Conservation (phyloP, 2,329 filamentous ascomycete genomes). For the Colletotrichum sp. region DNA sequence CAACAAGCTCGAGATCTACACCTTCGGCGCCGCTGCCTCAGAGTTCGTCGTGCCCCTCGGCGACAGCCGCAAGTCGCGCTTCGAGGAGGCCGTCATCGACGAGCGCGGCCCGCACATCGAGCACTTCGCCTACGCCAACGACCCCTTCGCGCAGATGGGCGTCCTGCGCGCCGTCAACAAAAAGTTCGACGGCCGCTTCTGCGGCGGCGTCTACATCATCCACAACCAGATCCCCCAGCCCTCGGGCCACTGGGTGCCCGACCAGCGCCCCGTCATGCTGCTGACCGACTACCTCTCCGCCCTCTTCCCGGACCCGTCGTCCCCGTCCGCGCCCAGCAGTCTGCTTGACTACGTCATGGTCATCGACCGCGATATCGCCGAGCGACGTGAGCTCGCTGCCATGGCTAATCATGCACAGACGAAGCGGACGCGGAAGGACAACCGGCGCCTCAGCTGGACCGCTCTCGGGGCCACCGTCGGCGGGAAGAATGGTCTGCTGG, state of each 20-base stretch:
- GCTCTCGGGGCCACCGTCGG: constrained; percentile 38
- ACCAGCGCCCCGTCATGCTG: constrained; percentile 20
- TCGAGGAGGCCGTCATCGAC: constrained; percentile 21
- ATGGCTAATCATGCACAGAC: constrained; percentile 36
- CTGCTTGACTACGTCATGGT: constrained; percentile 37
- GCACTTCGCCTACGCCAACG: constrained; percentile 38
- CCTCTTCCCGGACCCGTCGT: constrained; percentile 35
- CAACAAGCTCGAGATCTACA: no score
- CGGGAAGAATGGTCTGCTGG: constrained; percentile 32
- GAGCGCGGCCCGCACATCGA: constrained; percentile 35
- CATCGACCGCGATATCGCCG: constrained; percentile 44
- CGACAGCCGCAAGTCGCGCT: constrained; percentile 15
- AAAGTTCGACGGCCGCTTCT: constrained; percentile 40
- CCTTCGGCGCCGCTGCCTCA: no score
- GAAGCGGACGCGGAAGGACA: constrained; percentile 25
- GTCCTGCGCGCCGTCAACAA: constrained; percentile 39
- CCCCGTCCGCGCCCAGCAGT: constrained; percentile 22
- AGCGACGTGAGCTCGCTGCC: constrained; percentile 46
- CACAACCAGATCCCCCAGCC: constrained; percentile 22
- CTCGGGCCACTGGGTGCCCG: not conserved
- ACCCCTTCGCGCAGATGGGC: constrained; percentile 44
- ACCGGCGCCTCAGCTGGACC: constrained; percentile 45
- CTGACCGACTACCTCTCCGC: constrained; percentile 41
- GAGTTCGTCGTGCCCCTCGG: no score
- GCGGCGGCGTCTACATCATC: constrained; percentile 44